Conservation (phyloP, 23 red algal genomes). For the Agarophyton chilense region DNA sequence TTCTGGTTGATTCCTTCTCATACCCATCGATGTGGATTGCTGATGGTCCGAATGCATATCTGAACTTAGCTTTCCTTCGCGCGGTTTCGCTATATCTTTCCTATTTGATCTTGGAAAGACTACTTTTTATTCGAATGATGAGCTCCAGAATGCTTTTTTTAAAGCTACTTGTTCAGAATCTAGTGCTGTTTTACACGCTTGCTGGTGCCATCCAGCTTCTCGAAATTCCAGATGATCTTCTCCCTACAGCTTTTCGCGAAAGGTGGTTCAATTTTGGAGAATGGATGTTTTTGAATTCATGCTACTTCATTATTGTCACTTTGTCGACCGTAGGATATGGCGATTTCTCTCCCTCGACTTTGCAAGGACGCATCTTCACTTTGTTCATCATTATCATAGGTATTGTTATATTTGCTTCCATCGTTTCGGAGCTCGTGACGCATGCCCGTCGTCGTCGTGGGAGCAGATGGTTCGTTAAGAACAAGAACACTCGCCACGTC, state of each 20-base stretch:
- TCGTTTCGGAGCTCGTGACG: slow-evolving; percentile 52
- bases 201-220: slow-evolving; percentile 71
- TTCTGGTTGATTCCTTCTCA: slow-evolving; percentile 48
- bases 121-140: slow-evolving; percentile 39
- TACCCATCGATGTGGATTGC: slow-evolving; percentile 63
- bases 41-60: slow-evolving; percentile 44
- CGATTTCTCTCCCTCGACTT: slow-evolving; percentile 68
- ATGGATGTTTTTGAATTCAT: slow-evolving; percentile 66
- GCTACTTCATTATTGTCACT: slow-evolving; percentile 86
- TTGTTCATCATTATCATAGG: slow-evolving; percentile 80
- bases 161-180: slow-evolving; percentile 35
- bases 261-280: slow-evolving; percentile 59
- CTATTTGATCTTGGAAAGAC: slow-evolving; percentile 34
- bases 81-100: slow-evolving; percentile 34
- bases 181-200: slow-evolving; percentile 70
- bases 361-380: slow-evolving; percentile 74
- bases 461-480: slow-evolving; percentile 70
- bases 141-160: slow-evolving; percentile 54
- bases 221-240: slow-evolving; percentile 64
- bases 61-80: slow-evolving; percentile 71
- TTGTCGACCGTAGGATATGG: slow-evolving; percentile 84
- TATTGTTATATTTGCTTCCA: slow-evolving; percentile 67
- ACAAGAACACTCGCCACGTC: slow-evolving; percentile 64
- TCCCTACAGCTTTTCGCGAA: slow-evolving; percentile 15
- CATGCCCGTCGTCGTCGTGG: slow-evolving; percentile 60